phyloP scores from a whole-genome alignment of 768 basidiomycete species.

The Kwoniella dendrophila region DNA sequence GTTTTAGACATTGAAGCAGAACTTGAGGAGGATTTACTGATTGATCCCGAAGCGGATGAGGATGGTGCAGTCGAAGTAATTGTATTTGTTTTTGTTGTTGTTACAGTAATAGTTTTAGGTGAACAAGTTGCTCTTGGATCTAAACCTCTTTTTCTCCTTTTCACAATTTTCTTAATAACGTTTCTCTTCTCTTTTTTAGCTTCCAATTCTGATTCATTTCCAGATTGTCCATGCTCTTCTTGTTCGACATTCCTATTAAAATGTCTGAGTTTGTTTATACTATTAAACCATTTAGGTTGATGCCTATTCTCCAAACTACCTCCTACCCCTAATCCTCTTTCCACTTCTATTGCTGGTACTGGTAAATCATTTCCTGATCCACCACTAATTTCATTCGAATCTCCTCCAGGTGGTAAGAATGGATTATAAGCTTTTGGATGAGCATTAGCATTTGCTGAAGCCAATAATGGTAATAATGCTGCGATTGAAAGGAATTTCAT shows the following conservation, averaged over 20 bases:
- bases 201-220: not conserved
- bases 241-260: not conserved
- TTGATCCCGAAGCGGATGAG: too few species aligned
- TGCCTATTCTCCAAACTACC: conserved; percentile 5
- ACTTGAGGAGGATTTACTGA: too few species aligned
- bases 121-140: not conserved
- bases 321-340: too few species aligned
- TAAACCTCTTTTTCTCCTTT: conserved; percentile 7
- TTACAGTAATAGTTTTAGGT: conserved; percentile 13
- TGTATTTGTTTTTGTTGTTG: conserved; percentile 4
- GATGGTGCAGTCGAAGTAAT: conserved; percentile 13
- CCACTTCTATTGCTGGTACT: too few species aligned
- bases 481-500: conserved; percentile 22
- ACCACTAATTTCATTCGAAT: not conserved
- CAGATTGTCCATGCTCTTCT: not conserved
- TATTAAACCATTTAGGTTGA: conserved; percentile 14
- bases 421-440: conserved; percentile 14
- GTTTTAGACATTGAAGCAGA: not conserved
- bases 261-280: conserved; percentile 4
- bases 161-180: conserved; percentile 12
- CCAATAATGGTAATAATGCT: conserved; percentile 16
- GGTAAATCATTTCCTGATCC: not conserved
- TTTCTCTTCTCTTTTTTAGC: conserved; percentile 2
- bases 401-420: conserved; percentile 7
- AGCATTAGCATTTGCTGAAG: conserved; percentile 4